Percentiles rank a stretch among this genome's conserved stretches.
Conservation (phyloP, 2,329 filamentous ascomycete species). For the Sclerotinia sclerotiorum region DNA sequence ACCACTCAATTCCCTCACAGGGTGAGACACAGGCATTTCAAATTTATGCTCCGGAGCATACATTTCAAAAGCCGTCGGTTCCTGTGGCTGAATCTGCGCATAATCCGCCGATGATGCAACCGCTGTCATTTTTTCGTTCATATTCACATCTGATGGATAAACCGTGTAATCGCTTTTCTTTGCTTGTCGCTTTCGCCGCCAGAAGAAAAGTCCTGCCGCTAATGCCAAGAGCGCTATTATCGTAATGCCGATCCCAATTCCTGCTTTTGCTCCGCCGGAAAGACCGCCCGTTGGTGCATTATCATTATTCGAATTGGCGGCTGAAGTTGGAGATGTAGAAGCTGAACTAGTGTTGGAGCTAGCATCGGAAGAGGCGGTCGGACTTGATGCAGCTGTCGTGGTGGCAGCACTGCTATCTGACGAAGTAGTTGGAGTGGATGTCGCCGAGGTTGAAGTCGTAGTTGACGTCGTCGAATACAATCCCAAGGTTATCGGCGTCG, state of each 20-base stretch:
- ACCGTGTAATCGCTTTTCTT: background rate
- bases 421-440: background rate
- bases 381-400: background rate
- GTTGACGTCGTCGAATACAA: conserved; percentile 6
- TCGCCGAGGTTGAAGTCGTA: background rate
- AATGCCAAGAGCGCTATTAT: background rate
- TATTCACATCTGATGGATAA: background rate
- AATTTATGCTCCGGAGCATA: conserved; percentile 6
- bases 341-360: background rate
- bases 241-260: background rate
- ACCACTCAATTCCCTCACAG: conserved; percentile 1
- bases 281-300: background rate
- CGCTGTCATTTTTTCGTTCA: background rate
- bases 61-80: background rate
- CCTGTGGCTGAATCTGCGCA: background rate
- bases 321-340: background rate
- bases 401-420: background rate
- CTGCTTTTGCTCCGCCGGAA: conserved; percentile 9
- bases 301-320: background rate
- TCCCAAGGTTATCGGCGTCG: conserved; percentile 1
- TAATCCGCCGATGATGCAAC: background rate
- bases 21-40: background rate
- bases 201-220: background rate
- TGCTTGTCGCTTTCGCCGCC: conserved; percentile 7
- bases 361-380: background rate